A percentile compares a stretch with the other conserved stretches of the same genome.
These are phyloP conservation scores for Nemania sp. DNA, from an alignment of 2,329 filamentous ascomycete genomes.

Conservation along the genomic window DNA sequence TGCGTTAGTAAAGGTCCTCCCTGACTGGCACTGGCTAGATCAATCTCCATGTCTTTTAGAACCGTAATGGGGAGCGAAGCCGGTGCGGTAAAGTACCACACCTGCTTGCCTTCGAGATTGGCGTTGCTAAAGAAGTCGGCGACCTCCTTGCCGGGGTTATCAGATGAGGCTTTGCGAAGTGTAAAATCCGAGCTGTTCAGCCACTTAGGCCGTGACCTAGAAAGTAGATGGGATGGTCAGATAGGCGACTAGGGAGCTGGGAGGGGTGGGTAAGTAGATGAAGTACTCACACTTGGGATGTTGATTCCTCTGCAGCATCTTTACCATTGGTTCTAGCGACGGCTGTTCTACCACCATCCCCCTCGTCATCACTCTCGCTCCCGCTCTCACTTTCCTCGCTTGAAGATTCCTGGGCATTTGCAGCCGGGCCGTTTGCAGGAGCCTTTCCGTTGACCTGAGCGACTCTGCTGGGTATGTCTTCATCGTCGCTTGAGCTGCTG, in stretches of 20 bases:
- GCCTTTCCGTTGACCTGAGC: conserved; percentile 8
- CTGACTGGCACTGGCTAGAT: conserved; percentile 64
- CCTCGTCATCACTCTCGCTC: conserved; percentile 41
- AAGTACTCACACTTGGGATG: conserved; percentile 44
- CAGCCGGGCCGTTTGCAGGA: neutral
- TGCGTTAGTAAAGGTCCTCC: conserved; percentile 70
- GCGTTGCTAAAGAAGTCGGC: conserved; percentile 68
- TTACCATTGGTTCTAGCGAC: conserved; percentile 41
- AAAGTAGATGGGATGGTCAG: conserved; percentile 16
- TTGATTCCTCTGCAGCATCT: conserved; percentile 32
- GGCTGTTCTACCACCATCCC: conserved; percentile 35
- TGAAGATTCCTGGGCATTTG: conserved; percentile 10
- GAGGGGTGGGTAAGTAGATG: neutral
- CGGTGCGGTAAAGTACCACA: conserved; percentile 85
- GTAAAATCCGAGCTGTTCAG: conserved; percentile 65
- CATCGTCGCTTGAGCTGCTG: conserved; percentile 47
- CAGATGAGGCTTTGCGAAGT: conserved; percentile 61
- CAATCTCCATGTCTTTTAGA: conserved; percentile 73
- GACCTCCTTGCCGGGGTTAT: conserved; percentile 60
- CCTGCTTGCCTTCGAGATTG: conserved; percentile 75
- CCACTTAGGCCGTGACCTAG: conserved; percentile 53
- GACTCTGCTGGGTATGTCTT: conserved; percentile 18
- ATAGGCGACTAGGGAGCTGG: neutral
- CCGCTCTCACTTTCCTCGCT: conserved; percentile 35
- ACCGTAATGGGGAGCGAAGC: conserved; percentile 75